Evolutionary conservation across 805 yeast species (phyloP).

Genomic region (Teunomyces cretensis): DNA sequence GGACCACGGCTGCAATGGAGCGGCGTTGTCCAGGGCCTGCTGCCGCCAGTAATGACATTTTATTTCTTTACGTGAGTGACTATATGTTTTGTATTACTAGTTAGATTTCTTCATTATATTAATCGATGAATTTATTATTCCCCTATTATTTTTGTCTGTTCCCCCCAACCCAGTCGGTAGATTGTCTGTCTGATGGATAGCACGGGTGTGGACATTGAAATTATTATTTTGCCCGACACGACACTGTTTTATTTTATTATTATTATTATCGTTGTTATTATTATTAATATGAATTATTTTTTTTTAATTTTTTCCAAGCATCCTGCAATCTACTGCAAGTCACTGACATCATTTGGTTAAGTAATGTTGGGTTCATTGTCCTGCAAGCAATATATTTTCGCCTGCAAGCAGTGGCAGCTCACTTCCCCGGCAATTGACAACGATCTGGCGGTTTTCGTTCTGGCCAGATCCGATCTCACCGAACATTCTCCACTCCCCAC

Average conservation of each 20-base stretch:
- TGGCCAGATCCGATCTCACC: too few species aligned
- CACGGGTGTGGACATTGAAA: background rate
- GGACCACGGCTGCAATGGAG: too few species aligned
- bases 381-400: background rate
- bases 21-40: background rate
- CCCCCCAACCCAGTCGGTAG: too few species aligned
- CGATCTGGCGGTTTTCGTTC: too few species aligned
- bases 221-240: background rate
- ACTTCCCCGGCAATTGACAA: too few species aligned
- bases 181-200: background rate
- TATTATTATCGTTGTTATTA: background rate
- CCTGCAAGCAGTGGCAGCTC: background rate
- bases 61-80: conserved; percentile 1
- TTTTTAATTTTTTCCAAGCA: background rate
- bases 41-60: background rate
- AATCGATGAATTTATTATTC: too few species aligned
- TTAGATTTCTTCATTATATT: background rate
- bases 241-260: background rate
- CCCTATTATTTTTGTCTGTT: too few species aligned
- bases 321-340: background rate
- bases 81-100: conserved; percentile 3
- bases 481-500: too few species aligned
- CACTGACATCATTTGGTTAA: background rate
- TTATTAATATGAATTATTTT: background rate
- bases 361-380: background rate